phyloP scores from a whole-genome alignment of 345 rosid genomes.

The Theobroma cacao region DNA sequence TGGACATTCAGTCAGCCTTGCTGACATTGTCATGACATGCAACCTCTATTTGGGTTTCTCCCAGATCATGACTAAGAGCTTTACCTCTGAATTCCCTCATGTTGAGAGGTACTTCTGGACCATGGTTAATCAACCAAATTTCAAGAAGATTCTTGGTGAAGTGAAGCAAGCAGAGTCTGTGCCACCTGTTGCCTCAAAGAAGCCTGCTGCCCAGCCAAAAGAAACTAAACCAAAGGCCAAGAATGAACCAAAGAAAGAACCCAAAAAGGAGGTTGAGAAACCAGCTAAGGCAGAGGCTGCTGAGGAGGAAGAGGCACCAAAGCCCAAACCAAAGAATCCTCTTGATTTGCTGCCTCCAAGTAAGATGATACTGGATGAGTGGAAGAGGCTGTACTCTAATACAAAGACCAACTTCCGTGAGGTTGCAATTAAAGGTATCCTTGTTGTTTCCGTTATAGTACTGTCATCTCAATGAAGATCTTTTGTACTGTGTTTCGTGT shows the following conservation, averaged over 20 bases:
- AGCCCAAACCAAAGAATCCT: slow-evolving; percentile 90
- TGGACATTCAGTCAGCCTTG: slow-evolving; percentile 85
- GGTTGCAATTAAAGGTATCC: slow-evolving; percentile 85
- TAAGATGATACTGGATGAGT: slow-evolving; percentile 88
- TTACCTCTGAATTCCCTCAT: slow-evolving; percentile 88
- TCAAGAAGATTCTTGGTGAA: slow-evolving; percentile 79
- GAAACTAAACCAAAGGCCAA: slow-evolving; percentile 68
- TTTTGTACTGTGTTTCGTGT: neutral
- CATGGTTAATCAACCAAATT: slow-evolving; percentile 83
- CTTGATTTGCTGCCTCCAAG: slow-evolving; percentile 94
- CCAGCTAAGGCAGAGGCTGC: slow-evolving; percentile 33
- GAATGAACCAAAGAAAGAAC: slow-evolving; percentile 66
- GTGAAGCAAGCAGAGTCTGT: slow-evolving; percentile 76
- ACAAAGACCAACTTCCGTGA: slow-evolving; percentile 96
- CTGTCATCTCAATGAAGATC: neutral
- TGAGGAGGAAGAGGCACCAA: slow-evolving; percentile 68
- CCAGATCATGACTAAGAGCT: slow-evolving; percentile 62
- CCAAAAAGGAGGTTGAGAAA: slow-evolving; percentile 41
- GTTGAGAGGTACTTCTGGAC: slow-evolving; percentile 99
- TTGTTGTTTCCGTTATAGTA: neutral
- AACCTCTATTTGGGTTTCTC: slow-evolving; percentile 58
- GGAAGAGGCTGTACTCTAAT: slow-evolving; percentile 99
- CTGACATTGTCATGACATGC: slow-evolving; percentile 78
- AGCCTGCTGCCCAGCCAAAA: slow-evolving; percentile 65
- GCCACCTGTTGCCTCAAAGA: slow-evolving; percentile 45